phyloP scores from a whole-genome alignment of 805 yeast genomes.

The Ogataea saltuana region DNA sequence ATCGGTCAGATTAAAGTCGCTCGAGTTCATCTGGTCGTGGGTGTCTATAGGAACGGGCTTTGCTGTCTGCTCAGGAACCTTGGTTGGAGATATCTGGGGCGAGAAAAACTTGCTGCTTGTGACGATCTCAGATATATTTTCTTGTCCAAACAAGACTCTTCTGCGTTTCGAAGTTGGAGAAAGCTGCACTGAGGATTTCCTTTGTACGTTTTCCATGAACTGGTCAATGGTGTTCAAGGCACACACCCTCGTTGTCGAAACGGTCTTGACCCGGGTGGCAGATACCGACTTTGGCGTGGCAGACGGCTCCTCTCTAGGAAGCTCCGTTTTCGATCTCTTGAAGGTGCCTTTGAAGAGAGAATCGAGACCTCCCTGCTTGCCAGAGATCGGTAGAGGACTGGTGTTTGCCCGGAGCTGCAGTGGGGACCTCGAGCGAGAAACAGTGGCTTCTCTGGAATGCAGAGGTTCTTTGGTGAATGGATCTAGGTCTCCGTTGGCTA shows the following conservation, averaged over 20 bases:
- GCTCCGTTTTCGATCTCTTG: not conserved
- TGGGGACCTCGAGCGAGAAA: conserved; percentile 12
- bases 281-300: not conserved
- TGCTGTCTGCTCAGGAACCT: conserved; percentile 7
- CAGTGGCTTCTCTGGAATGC: conserved; percentile 46
- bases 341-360: conserved; percentile 1
- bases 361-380: conserved; percentile 5
- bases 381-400: conserved; percentile 10
- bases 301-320: not conserved
- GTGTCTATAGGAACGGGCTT: no score
- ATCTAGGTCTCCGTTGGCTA: conserved; percentile 67
- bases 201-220: conserved; percentile 17
- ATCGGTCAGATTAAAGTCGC: conserved; percentile 34
- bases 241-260: conserved; percentile 11
- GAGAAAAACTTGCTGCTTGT: conserved; percentile 24
- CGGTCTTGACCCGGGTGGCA: not conserved
- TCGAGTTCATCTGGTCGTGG: conserved; percentile 25
- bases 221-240: conserved; percentile 28
- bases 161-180: conserved; percentile 32
- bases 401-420: not conserved
- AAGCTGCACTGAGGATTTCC: conserved; percentile 5
- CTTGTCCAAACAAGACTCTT: conserved; percentile 23
- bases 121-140: conserved; percentile 8
- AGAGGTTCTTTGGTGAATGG: conserved; percentile 58
- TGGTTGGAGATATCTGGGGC: conserved; percentile 11